phyloP scores from a whole-genome alignment of 2,329 filamentous ascomycete species.

The Colletotrichum cuscutae region DNA sequence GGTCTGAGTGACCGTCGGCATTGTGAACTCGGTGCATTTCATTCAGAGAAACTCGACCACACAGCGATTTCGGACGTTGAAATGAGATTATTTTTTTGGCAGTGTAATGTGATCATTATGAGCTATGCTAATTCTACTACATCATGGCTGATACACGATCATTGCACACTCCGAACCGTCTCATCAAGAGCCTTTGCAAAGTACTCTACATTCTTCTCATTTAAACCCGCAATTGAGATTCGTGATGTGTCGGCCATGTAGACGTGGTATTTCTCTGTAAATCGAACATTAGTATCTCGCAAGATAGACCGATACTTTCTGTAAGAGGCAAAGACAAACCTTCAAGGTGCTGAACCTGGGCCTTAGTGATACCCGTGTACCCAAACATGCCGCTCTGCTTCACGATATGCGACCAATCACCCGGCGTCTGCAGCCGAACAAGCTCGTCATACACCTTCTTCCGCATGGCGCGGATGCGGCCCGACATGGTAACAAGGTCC shows the following conservation, averaged over 20 bases:
- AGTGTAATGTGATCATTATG: not conserved
- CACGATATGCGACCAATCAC: conserved; percentile 49
- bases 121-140: not conserved
- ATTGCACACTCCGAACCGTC: conserved; percentile 15
- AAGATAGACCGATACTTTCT: not conserved
- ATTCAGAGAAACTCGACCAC: too few species aligned
- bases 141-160: not conserved
- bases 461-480: conserved; percentile 48
- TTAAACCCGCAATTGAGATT: conserved; percentile 52
- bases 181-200: conserved; percentile 40
- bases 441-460: conserved; percentile 46
- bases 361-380: conserved; percentile 58
- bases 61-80: not conserved
- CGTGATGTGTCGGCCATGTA: conserved; percentile 52
- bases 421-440: conserved; percentile 43
- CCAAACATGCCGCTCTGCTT: conserved; percentile 53
- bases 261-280: conserved; percentile 46
- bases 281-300: accelerated
- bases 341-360: conserved; percentile 53
- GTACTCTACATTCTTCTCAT: conserved; percentile 47
- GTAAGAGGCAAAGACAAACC: conserved; percentile 36
- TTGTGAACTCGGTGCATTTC: not conserved
- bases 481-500: conserved; percentile 50
- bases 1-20: not conserved
- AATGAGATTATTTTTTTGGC: not conserved